A percentile compares a stretch with the other conserved stretches of the same genome.
Evolutionary conservation across 495 filamentous ascomycete species (phyloP).

Genomic region (Lichenothelia convexa): DNA sequence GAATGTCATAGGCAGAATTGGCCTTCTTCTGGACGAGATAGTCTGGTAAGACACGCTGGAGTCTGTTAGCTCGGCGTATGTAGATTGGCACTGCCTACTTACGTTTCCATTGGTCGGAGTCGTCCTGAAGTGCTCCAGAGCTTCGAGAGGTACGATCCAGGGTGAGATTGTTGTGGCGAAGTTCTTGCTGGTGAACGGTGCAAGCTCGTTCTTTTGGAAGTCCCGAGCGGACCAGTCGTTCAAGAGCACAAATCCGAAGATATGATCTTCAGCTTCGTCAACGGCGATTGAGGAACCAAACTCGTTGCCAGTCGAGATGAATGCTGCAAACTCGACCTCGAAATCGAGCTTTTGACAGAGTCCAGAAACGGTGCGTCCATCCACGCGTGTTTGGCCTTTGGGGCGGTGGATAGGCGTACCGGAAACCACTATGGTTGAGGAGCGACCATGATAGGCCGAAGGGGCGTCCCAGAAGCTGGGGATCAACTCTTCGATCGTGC

Average conservation of each 20-base stretch:
- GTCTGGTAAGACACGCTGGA: too few relatives aligned
- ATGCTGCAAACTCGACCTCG: conserved; percentile 17
- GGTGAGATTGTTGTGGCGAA: conserved; percentile 15
- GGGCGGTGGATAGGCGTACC: conserved; percentile 8
- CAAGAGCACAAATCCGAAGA: conserved; percentile 17
- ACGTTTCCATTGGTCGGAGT: too few relatives aligned
- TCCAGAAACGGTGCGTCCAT: conserved; percentile 8
- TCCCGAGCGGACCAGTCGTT: conserved; percentile 17
- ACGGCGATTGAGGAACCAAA: conserved; percentile 10
- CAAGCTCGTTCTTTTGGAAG: conserved; percentile 14
- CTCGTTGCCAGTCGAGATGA: conserved; percentile 10
- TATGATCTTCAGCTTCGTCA: conserved; percentile 12
- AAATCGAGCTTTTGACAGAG: conserved; percentile 12
- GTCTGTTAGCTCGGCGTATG: too few relatives aligned
- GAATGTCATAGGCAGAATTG: too few relatives aligned
- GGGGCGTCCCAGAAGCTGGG: too few relatives aligned
- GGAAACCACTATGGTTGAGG: conserved; percentile 11
- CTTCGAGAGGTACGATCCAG: conserved; percentile 15
- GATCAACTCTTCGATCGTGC: too few relatives aligned
- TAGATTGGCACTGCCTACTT: too few relatives aligned
- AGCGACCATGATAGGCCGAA: conserved; percentile 13
- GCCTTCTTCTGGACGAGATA: too few relatives aligned
- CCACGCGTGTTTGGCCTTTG: conserved; percentile 8
- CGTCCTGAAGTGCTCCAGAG: conserved; percentile 12
- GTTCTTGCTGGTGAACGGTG: conserved; percentile 14